Evolutionary conservation across 345 rosid genomes (phyloP), one percentile per base, ranked within the genome.

Genomic region (Camelina hispida): DNA sequence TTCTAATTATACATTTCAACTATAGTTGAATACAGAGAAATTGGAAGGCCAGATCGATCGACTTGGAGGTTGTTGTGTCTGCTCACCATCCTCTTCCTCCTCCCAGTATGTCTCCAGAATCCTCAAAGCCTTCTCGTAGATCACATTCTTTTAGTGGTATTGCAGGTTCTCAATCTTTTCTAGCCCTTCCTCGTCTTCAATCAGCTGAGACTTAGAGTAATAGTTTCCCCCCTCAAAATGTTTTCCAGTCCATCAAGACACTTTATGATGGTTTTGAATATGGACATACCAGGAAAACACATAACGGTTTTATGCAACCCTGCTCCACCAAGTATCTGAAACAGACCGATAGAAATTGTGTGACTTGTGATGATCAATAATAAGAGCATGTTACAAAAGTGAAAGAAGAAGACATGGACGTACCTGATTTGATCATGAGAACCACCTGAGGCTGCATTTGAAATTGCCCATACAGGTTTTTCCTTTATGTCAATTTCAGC

Each of bases 111-210:
- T 86, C 79, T 84, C 91, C 0, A 89, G 89, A 62, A 89, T 84
- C 68, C 83, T 87, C 63, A 87, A 85, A 23, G 91, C 91, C 82
- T 84, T 89, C 83, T 48, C 68, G 15, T 35, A 60, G 17, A 71
- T 60, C 28, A 48, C 75, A n/a, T 11, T 48, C 28, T 48, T 83
- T 77, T 83, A 89, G 20, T 86, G 90, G 42, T 82, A 75, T 79
- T 86, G 92, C 44, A 89, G 84, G 61, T 80, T 86, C 69, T 85
- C 95, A 16, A 89, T 84, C 82, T 87, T 86, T 54, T 87, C 89
- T 68, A 84, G 1, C 68, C 90, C 92, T 62, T n/a, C n/a, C n/a
- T n/a, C n/a, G n/a, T n/a, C n/a, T n/a, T 86, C 87, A 74, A 87
- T 79, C 77, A 84, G 57, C 38, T 87, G 89, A 20, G 84, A 81